Evolutionary conservation across 257 asterid species (phyloP).

Genomic region (Solanum dulcamara): DNA sequence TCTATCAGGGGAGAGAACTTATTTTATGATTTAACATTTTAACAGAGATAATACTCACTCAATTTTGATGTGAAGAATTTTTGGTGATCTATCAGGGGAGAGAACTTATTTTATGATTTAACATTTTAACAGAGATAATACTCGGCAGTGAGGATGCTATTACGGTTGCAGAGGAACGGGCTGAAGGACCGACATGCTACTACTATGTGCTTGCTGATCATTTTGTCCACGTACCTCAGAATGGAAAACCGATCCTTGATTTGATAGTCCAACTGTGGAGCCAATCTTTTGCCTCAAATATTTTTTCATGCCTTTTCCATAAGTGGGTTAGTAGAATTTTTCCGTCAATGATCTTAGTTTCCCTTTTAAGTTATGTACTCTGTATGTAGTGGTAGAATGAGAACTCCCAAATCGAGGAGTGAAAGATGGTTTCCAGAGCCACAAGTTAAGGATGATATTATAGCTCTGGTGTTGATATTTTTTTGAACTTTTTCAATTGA

Average conservation of each 20-base stretch:
- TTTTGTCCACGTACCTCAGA: conserved; percentile 50
- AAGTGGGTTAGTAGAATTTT: conserved; percentile 62
- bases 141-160: conserved; percentile 49
- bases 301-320: conserved; percentile 72
- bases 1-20: neutral
- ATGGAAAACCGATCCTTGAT: conserved; percentile 54
- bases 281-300: conserved; percentile 86
- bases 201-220: conserved; percentile 72
- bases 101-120: neutral
- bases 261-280: conserved; percentile 82
- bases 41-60: conserved; percentile 55
- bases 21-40: neutral
- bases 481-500: neutral
- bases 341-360: neutral
- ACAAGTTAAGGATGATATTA: neutral
- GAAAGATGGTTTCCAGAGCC: neutral
- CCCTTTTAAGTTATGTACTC: neutral
- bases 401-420: neutral
- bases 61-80: neutral
- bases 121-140: conserved; percentile 48
- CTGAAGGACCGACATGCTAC: conserved; percentile 65
- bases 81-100: neutral
- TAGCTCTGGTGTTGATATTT: neutral
- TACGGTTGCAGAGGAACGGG: conserved; percentile 28
- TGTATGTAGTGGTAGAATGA: neutral